Evolutionary conservation across 2,329 filamentous ascomycete genomes (phyloP).

Genomic region (Claviceps maximensis): DNA sequence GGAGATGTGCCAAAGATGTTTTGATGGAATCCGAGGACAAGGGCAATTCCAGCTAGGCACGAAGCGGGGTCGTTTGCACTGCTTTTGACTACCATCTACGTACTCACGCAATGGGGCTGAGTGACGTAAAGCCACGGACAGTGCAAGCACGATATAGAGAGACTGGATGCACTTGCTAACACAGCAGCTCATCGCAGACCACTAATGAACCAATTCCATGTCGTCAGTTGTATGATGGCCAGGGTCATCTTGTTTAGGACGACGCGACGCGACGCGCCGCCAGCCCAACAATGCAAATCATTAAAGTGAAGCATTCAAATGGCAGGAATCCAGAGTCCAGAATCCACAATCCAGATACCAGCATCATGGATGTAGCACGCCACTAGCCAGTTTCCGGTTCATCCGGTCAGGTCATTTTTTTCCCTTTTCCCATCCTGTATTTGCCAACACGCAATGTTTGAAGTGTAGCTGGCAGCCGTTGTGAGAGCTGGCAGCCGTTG

Average conservation of each 20-base stretch:
- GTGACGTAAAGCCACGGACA: neutral
- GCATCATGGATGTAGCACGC: too few relatives aligned
- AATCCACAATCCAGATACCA: too few relatives aligned
- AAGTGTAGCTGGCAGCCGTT: neutral
- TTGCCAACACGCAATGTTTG: neutral
- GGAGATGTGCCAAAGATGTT: neutral
- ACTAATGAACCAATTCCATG: too few relatives aligned
- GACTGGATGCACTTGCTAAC: neutral
- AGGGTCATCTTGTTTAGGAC: too few relatives aligned
- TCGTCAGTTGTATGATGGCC: too few relatives aligned
- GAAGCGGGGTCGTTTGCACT: neutral
- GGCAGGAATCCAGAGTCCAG: too few relatives aligned
- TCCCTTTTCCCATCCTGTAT: neutral
- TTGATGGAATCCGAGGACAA: neutral
- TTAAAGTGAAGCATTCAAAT: too few relatives aligned
- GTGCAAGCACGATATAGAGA: neutral
- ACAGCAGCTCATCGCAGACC: too few relatives aligned
- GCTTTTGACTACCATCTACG: neutral
- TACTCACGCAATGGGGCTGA: neutral
- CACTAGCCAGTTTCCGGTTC: too few relatives aligned
- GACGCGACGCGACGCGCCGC: too few relatives aligned
- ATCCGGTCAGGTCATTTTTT: too few relatives aligned
- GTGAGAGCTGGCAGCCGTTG: neutral
- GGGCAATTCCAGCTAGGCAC: neutral
- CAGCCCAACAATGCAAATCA: too few relatives aligned